A percentile compares a stretch with the other conserved stretches of the same genome.
These are phyloP conservation scores for Lasiosphaeria ovina DNA, from an alignment of 495 filamentous ascomycete genomes.

Conservation along the genomic window DNA sequence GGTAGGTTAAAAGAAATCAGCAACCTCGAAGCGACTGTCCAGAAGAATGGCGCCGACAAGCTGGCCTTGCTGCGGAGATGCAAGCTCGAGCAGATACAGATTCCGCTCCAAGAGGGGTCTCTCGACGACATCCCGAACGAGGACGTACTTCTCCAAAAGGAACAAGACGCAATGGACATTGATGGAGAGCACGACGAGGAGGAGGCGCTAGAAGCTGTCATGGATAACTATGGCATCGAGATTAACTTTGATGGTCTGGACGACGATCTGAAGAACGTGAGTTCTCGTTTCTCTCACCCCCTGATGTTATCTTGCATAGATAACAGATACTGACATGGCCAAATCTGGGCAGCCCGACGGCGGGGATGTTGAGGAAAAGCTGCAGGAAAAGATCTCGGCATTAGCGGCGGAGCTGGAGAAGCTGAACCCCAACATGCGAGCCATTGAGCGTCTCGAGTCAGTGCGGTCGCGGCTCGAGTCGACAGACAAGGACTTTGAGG, in stretches of 20 bases:
- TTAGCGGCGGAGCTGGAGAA: conserved; percentile 81
- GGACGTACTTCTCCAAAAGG: conserved; percentile 64
- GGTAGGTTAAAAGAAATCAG: conserved; percentile 72
- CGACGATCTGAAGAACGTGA: conserved; percentile 77
- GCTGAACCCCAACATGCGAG: conserved; percentile 93
- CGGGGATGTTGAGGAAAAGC: conserved; percentile 69
- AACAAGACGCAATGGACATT: conserved; percentile 85
- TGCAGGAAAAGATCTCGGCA: conserved; percentile 72
- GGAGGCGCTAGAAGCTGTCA: conserved; percentile 49
- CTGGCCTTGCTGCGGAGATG: conserved; percentile 83
- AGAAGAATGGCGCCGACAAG: conserved; percentile 75
- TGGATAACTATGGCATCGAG: conserved; percentile 89
- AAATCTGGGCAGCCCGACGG: conserved; percentile 55
- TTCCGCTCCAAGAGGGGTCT: conserved; percentile 78
- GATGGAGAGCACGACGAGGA: conserved; percentile 66
- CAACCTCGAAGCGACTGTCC: conserved; percentile 74
- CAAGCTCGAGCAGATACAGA: conserved; percentile 86
- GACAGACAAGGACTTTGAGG: conserved; percentile 86
- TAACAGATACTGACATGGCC: not conserved
- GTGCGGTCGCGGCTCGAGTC: conserved; percentile 79
- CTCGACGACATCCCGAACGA: conserved; percentile 86
- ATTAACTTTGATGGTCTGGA: conserved; percentile 84
- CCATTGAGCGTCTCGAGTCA: conserved; percentile 84
- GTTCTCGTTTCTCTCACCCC: conserved; percentile 23
- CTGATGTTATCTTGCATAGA: not conserved